These are phyloP conservation scores for Rubroboletus pulcherrimus DNA, from an alignment of 768 basidiomycete species.

Conservation along the genomic window DNA sequence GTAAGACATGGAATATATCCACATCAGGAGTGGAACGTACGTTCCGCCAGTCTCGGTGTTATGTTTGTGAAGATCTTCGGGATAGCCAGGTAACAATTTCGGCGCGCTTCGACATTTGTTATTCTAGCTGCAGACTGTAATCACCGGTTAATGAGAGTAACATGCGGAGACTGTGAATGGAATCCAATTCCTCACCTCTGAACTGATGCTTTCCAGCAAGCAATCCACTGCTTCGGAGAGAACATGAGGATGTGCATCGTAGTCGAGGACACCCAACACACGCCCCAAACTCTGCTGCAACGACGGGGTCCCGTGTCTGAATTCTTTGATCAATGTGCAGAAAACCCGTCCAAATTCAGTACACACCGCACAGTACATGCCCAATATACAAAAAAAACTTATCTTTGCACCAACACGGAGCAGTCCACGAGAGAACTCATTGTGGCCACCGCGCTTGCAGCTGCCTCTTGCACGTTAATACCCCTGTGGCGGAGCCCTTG, in stretches of 20 bases:
- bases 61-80: conserved; percentile 46
- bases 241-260: conserved; percentile 50
- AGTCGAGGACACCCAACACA: conserved; percentile 67
- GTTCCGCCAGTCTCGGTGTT: conserved; percentile 37
- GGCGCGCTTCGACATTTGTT: conserved; percentile 54
- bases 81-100: conserved; percentile 48
- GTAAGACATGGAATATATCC: conserved; percentile 10
- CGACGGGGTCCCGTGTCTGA: conserved; percentile 45
- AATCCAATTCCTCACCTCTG: conserved; percentile 41
- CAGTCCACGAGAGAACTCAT: conserved; percentile 69
- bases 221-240: conserved; percentile 53
- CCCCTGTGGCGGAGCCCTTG: conserved; percentile 66
- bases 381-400: conserved; percentile 36
- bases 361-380: conserved; percentile 10
- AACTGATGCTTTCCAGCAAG: conserved; percentile 57
- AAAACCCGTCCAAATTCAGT: conserved; percentile 15
- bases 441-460: conserved; percentile 64
- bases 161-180: conserved; percentile 21
- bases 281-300: conserved; percentile 74
- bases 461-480: conserved; percentile 67
- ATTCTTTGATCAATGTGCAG: conserved; percentile 63
- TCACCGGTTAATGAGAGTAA: conserved; percentile 16
- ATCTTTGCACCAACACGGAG: conserved; percentile 66
- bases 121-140: conserved; percentile 34
- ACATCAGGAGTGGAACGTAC: conserved; percentile 37